phyloP scores from a whole-genome alignment of 306 rosid species.

The cucumber (Cucumis sativus) region DNA sequence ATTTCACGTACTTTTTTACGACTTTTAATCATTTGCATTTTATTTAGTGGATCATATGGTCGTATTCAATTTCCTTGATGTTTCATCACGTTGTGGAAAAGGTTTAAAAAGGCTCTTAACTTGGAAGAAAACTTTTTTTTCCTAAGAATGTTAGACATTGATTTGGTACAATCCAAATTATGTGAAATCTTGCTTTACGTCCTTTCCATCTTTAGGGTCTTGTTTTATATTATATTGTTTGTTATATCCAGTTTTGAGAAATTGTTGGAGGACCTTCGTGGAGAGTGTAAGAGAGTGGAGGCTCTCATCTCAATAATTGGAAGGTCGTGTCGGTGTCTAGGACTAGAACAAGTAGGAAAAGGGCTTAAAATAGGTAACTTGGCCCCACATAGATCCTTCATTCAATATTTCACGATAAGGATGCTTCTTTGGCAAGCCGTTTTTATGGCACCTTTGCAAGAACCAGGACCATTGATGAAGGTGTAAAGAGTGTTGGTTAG shows the following conservation, averaged over 20 bases:
- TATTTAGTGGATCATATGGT: background rate
- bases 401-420: background rate
- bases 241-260: background rate
- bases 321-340: background rate
- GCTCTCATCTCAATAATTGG: background rate
- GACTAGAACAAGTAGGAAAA: background rate
- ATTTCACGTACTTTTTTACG: background rate
- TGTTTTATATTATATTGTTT: background rate
- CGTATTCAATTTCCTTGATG: too few relatives aligned
- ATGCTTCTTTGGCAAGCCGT: background rate
- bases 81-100: background rate
- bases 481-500: background rate
- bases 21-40: too few relatives aligned
- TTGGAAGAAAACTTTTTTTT: background rate
- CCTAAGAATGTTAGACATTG: background rate
- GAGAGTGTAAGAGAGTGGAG: background rate
- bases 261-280: background rate
- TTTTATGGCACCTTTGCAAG: background rate
- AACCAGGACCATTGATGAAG: background rate
- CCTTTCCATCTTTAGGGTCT: background rate
- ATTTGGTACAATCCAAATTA: background rate
- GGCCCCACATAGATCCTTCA: background rate
- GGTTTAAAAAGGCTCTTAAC: background rate
- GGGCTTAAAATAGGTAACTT: background rate
- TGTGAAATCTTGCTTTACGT: background rate